Evolutionary conservation across 2,329 filamentous ascomycete genomes (phyloP).

Genomic region (Neospermospora avenae): DNA sequence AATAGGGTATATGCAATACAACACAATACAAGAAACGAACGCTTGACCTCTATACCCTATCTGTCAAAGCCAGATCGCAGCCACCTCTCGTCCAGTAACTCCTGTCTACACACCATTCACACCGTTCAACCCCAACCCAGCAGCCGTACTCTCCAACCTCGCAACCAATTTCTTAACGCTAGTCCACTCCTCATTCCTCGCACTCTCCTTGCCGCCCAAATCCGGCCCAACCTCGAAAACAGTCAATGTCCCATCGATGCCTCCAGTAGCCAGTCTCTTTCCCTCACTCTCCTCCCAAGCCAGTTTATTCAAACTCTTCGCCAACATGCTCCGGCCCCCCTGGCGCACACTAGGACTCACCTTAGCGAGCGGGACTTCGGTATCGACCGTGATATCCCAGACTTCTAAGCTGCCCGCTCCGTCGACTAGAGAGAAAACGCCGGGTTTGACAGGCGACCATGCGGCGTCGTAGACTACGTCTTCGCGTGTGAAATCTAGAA

Average conservation of each 20-base stretch:
- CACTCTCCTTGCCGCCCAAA: slow-evolving; percentile 77
- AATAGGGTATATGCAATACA: slow-evolving; percentile 30
- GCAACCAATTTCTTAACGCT: slow-evolving; percentile 87
- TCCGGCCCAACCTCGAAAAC: slow-evolving; percentile 88
- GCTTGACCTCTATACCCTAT: slow-evolving; percentile 12
- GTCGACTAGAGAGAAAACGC: slow-evolving; percentile 92
- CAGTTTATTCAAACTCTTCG: slow-evolving; percentile 87
- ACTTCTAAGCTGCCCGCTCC: slow-evolving; percentile 89
- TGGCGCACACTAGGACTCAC: slow-evolving; percentile 68
- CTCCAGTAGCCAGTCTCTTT: slow-evolving; percentile 81
- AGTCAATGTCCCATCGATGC: slow-evolving; percentile 84
- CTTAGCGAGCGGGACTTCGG: slow-evolving; percentile 84
- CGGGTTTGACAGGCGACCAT: slow-evolving; percentile 92
- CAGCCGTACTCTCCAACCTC: slow-evolving; percentile 56
- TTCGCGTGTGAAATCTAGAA: slow-evolving; percentile 89
- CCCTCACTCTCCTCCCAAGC: slow-evolving; percentile 93
- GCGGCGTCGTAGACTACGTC: slow-evolving; percentile 95
- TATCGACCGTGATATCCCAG: slow-evolving; percentile 91
- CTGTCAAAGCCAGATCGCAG: slow-evolving; percentile 14
- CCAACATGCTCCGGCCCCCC: slow-evolving; percentile 65
- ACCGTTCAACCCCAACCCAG: slow-evolving; percentile 18
- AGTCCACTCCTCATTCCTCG: slow-evolving; percentile 87
- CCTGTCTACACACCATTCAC: slow-evolving; percentile 20
- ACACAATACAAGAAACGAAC: slow-evolving; percentile 14
- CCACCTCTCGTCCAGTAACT: background rate